phyloP scores from a whole-genome alignment of 306 rosid species.

The Inga laurina region DNA sequence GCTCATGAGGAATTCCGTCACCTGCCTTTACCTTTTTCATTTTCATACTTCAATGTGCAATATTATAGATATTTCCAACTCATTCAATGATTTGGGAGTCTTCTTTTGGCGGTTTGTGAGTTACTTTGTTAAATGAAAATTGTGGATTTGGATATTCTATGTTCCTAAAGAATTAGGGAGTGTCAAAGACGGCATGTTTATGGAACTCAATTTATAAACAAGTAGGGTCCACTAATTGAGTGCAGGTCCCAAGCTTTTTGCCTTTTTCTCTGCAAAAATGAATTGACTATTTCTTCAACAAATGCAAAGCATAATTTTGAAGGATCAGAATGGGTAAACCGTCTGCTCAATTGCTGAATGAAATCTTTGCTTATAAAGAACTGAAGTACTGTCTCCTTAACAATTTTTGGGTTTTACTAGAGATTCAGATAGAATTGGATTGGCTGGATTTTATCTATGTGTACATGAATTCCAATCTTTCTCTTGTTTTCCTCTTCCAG shows the following conservation, averaged over 20 bases:
- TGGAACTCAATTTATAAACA: background rate
- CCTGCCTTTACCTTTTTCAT: background rate
- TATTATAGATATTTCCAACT: background rate
- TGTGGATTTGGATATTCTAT: background rate
- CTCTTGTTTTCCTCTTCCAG: slow-evolving; percentile 43
- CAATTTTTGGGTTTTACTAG: background rate
- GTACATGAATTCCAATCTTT: slow-evolving; percentile 10
- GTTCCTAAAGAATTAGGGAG: background rate
- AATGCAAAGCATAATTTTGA: background rate
- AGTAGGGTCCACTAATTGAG: background rate
- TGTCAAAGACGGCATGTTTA: background rate
- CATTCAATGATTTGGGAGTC: background rate
- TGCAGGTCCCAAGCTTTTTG: background rate
- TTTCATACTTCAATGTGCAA: background rate
- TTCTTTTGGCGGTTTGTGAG: slow-evolving; percentile 8
- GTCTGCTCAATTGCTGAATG: background rate
- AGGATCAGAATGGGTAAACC: background rate
- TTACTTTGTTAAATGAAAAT: background rate
- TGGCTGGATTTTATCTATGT: background rate
- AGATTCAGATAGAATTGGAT: background rate
- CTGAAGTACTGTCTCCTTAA: background rate
- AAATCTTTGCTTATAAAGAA: background rate
- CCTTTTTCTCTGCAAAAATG: background rate
- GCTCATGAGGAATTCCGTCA: background rate
- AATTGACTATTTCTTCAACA: background rate